Conservation (phyloP, 805 yeast genomes). For the Teunomyces lycoperdinae region DNA sequence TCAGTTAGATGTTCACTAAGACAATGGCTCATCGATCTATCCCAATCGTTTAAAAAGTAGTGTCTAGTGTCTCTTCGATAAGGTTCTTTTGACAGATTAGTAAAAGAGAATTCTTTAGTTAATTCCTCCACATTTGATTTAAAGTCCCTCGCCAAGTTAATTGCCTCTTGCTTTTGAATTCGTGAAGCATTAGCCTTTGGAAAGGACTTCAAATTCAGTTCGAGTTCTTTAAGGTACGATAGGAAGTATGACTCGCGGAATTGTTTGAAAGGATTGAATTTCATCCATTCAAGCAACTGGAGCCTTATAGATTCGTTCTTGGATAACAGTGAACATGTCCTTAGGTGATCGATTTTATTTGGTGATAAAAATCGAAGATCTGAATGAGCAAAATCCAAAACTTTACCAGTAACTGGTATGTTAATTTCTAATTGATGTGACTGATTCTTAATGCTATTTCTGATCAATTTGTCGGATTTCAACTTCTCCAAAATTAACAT, state of each 20-base stretch:
- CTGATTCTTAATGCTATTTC: neutral
- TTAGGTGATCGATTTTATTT: conserved; percentile 7
- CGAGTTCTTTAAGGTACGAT: conserved; percentile 16
- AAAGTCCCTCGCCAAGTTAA: conserved; percentile 19
- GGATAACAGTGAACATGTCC: conserved; percentile 14
- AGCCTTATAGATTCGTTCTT: conserved; percentile 10
- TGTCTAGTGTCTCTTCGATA: neutral
- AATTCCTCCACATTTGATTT: conserved; percentile 18
- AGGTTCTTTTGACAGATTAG: conserved; percentile 4
- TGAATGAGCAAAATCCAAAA: conserved; percentile 34
- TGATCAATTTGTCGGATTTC: conserved; percentile 1
- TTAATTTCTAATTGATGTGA: conserved; percentile 7
- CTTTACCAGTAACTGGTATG: conserved; percentile 22
- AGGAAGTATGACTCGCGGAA: conserved; percentile 21
- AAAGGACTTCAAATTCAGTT: conserved; percentile 12
- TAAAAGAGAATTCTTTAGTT: conserved; percentile 16
- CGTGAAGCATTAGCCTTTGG: conserved; percentile 13
- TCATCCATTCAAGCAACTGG: conserved; percentile 39
- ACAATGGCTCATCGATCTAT: conserved; percentile 23
- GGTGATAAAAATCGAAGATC: conserved; percentile 31
- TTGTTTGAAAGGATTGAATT: conserved; percentile 32
- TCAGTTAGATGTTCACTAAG: conserved; percentile 24
- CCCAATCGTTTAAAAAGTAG: conserved; percentile 29
- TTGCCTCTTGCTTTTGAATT: conserved; percentile 14
- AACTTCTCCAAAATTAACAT: conserved; percentile 6